Evolutionary conservation across 108 stramenopile species (phyloP), one percentile per base, ranked within the genome.

Genomic region (Nannochloropsis salina): DNA sequence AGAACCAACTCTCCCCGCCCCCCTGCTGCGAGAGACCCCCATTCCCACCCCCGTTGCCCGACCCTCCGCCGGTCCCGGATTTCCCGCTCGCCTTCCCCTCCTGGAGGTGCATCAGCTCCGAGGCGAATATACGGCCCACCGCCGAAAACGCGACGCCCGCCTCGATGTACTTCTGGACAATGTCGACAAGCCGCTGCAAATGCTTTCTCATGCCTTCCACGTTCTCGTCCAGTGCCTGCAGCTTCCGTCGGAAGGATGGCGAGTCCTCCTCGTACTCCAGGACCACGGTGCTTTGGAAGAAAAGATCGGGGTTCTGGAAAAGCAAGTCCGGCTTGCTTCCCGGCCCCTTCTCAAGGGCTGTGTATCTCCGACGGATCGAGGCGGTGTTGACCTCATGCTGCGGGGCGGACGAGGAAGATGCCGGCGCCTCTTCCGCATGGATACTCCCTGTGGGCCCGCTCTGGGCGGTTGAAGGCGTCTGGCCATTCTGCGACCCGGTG

Each of bases 191-290:
- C 82, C 80, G 18, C 40, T 90, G 87, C 79, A 91, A 51, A 31
- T 90, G 89, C 18, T 85, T 85, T 3, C 91, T 44, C 40, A 91
- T 82, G 47, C 87, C 90, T 51, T 89, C 86, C 11, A 91, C 90
- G 80, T 91, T 91, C 15, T 42, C 51, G 31, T 90, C 90, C 41
- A 90, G 47, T 5, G 83, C 43, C 41, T 80, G 45, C 6, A 90
- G 85, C 80, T 90, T 90, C 31, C 86, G 20, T 43, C 90, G 42
- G 74, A 90, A 89, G 45, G 47, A 51, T 15, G 47, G 47, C 12
- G 12, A 12, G 47, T 51, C 47, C 47, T 51, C 47, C 47, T 51
- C 47, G 15, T 12, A 51, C 47, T 51, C 47, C 47, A 51, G 47
- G 12, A 51, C 47, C 12, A 51, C 47, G 15, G 47, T 51, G 47